Evolutionary conservation across 1,284 basidiomycete species (phyloP), one percentile per base, ranked within the genome.

Genomic region (Xerocomus amazonicus): DNA sequence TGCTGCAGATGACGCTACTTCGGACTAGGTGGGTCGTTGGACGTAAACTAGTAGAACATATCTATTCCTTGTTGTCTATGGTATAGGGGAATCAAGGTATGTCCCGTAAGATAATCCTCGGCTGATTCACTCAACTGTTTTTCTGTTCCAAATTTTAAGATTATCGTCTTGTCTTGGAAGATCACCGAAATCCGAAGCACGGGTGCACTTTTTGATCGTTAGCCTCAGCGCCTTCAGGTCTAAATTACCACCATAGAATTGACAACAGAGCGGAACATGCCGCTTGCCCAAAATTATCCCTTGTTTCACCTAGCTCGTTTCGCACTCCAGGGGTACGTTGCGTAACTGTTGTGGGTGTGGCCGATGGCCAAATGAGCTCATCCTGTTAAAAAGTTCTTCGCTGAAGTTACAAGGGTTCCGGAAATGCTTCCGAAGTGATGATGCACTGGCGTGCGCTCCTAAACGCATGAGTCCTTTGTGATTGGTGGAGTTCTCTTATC

Each of bases 301-400:
- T 17, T 51, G 34, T 46, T 45, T 41, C 46, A 7, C 46, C 16
- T 33, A 5, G 28, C 45, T 46, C n/a, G 29, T 38, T 43, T 43
- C 13, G 29, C 37, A 31, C 23, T 33, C 36, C 37, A 23, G 35
- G 12, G 23, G 43, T 43, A 31, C 29, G 45, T 43, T 28, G n/a
- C 33, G 17, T 34, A 26, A 23, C 8, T 32, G 19, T 23, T 23
- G 19, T 12, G 43, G 41, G 32, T 26, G 43, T 31, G 19, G 16
- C 62, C 54, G 44, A 43, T 58, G 35, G 62, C 67, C 19, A 63
- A 63, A 63, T 56, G 51, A 46, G 45, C 59, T 53, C 61, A 47
- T 16, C 3, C 4, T n/a, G 8, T 45, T 17, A 27, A 36, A 36
- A 6, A 40, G 33, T 37, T 29, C 33, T 41, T 26, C 39, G 16